A percentile compares a stretch with the other conserved stretches of the same genome.
phyloP scores from a whole-genome alignment of 140 eudicot genomes.

The Senecio squalidus region DNA sequence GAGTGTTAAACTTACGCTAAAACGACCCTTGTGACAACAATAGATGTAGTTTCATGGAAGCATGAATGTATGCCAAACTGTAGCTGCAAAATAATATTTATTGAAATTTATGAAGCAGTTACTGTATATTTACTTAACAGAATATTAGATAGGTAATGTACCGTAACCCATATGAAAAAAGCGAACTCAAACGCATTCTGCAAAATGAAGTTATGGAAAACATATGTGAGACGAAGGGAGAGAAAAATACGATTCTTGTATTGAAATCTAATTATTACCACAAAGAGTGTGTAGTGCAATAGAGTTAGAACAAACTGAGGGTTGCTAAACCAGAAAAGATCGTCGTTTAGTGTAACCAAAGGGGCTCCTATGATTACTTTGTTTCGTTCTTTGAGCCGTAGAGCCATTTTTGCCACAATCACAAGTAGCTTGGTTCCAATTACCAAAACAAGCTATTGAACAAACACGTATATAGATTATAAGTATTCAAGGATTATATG shows the following conservation, averaged over 20 bases:
- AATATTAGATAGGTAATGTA: neutral
- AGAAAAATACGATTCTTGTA: neutral
- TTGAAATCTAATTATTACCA: constrained; percentile 29
- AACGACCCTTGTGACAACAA: constrained; percentile 45
- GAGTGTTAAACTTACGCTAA: constrained; percentile 60
- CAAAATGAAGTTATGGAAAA: constrained; percentile 6
- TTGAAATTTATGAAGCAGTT: no score
- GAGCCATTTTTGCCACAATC: constrained; percentile 59
- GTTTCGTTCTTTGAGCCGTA: constrained; percentile 40
- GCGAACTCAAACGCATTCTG: constrained; percentile 74
- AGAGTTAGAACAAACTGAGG: constrained; percentile 56
- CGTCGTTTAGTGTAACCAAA: constrained; percentile 52
- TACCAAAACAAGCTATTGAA: constrained; percentile 34
- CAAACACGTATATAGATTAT: neutral
- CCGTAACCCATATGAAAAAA: constrained; percentile 60
- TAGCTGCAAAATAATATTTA: constrained; percentile 31
- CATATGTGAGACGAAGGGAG: neutral
- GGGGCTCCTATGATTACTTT: constrained; percentile 49
- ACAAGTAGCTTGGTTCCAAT: constrained; percentile 64
- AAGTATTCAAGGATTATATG: neutral
- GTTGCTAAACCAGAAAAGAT: constrained; percentile 54
- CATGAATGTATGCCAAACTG: constrained; percentile 62
- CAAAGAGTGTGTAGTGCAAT: constrained; percentile 50
- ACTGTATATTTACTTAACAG: neutral
- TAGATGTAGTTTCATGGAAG: constrained; percentile 43